A percentile compares a stretch with the other conserved stretches of the same genome.
These are phyloP conservation scores for Ophiocytium majus DNA, from an alignment of 352 stramenopile species.

Conservation along the genomic window DNA sequence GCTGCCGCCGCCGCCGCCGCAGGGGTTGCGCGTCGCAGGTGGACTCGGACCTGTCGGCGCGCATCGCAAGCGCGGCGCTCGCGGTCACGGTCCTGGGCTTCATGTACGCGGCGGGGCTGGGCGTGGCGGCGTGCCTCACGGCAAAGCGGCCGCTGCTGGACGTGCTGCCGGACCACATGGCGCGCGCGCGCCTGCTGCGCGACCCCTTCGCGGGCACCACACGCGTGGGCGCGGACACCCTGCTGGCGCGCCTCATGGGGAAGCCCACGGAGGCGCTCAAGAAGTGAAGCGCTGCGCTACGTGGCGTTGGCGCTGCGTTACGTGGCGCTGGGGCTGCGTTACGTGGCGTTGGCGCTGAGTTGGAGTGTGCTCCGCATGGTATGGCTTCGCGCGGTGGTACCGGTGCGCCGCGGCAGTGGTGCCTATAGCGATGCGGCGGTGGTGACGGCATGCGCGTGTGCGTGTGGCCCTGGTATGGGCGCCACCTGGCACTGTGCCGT, in stretches of 20 bases:
- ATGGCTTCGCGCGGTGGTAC: too few relatives aligned
- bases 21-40: conserved; percentile 38
- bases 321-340: too few relatives aligned
- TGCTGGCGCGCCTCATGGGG: not conserved
- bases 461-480: too few relatives aligned
- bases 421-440: too few relatives aligned
- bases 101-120: not conserved
- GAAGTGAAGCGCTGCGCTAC: too few relatives aligned
- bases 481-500: too few relatives aligned
- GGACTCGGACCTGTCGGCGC: conserved; percentile 25
- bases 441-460: too few relatives aligned
- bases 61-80: not conserved
- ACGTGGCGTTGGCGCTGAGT: too few relatives aligned
- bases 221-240: not conserved
- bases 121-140: not conserved
- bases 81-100: not conserved
- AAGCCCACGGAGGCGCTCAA: not conserved
- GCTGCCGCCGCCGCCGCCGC: not conserved
- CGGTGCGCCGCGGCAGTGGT: too few relatives aligned
- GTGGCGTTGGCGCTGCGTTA: too few relatives aligned
- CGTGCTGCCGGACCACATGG: not conserved
- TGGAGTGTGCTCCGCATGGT: too few relatives aligned
- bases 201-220: too few relatives aligned
- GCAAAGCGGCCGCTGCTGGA: not conserved
- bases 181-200: not conserved